Base-by-base conservation (phyloP, 345 rosid genomes). In the Turnera subulata region DNA sequence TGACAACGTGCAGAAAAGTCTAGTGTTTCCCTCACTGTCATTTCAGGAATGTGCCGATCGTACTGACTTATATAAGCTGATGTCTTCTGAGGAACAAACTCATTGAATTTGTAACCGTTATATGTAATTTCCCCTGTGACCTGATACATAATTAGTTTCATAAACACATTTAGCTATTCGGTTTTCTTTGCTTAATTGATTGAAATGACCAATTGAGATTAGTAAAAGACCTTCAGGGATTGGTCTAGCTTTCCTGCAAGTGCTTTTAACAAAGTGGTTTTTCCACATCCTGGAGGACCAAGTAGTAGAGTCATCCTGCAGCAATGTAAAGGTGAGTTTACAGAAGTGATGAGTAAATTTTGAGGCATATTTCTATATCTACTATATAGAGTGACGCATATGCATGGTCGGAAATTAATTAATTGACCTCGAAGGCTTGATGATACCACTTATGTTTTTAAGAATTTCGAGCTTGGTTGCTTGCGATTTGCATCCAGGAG, bases 281-380 rank as follows among this genome's bases (percentile, higher is more conserved):
- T 83, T 46, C 84, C 88, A 33, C 79, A 68, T 7, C 82, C 78
- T 0, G 82, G 82, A 44, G 82, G 84, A 12, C 84, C 82, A n/a
- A 82, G 73, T 69, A 83, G 65, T 42, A 78, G 53, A 5, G 80
- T 78, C 75, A 75, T 45, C 73, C 81, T 80, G 58, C 35, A 29
- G 4, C 35, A 29, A 8, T n/a, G n/a, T n/a, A n/a, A 29, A 3
- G 35, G 35, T 29, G 35, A 29, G 35, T 29, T 29, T 29, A 29
- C 4, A 8, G 35, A 29, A 29, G 5, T 29, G 35, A 4, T 29
- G 35, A 4, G 5, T 29, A 29, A 29, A 29, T 29, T 29, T 29
- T n/a, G n/a, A n/a, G n/a, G n/a, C n/a, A 29, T 29, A 3, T 29
- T 29, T 29, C 35, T 29, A 29, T n/a, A n/a, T n/a, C n/a, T n/a